phyloP scores from a whole-genome alignment of 306 rosid genomes.

The Cajanus cajan region DNA sequence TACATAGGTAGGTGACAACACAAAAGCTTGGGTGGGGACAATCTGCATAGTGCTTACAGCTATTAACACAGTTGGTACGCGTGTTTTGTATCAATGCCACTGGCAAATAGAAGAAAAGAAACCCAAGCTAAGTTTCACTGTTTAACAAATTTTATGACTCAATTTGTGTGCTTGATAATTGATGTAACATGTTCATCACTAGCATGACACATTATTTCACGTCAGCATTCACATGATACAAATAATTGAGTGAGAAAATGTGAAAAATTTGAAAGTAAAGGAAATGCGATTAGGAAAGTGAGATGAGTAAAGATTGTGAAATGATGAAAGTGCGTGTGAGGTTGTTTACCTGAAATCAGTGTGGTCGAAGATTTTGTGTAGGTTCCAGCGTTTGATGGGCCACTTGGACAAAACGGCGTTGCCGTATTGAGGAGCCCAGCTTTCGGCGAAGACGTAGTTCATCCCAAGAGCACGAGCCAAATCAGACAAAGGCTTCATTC shows the following conservation, averaged over 20 bases:
- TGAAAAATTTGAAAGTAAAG: no score
- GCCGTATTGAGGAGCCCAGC: conserved; percentile 96
- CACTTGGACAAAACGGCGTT: conserved; percentile 78
- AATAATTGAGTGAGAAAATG: no score
- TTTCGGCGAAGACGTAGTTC: conserved; percentile 80
- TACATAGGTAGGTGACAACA: neutral
- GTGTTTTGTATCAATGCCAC: neutral
- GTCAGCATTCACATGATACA: no score
- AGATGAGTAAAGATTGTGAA: no score
- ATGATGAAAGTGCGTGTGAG: no score
- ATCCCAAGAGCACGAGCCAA: conserved; percentile 71
- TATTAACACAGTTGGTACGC: neutral
- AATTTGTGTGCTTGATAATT: no score
- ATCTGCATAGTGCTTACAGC: neutral
- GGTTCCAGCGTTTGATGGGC: conserved; percentile 71
- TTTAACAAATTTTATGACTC: no score
- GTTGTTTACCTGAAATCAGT: conserved; percentile 65
- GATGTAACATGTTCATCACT: no score
- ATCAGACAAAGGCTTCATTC: conserved; percentile 43
- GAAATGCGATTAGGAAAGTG: no score
- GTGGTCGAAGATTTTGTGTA: conserved; percentile 70
- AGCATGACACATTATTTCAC: no score
- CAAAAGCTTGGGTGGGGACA: neutral
- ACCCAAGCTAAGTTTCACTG: no score
- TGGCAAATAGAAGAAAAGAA: neutral